These are phyloP conservation scores for Ustilago shanxiensis DNA, from an alignment of 1,284 basidiomycete species.

Conservation along the genomic window DNA sequence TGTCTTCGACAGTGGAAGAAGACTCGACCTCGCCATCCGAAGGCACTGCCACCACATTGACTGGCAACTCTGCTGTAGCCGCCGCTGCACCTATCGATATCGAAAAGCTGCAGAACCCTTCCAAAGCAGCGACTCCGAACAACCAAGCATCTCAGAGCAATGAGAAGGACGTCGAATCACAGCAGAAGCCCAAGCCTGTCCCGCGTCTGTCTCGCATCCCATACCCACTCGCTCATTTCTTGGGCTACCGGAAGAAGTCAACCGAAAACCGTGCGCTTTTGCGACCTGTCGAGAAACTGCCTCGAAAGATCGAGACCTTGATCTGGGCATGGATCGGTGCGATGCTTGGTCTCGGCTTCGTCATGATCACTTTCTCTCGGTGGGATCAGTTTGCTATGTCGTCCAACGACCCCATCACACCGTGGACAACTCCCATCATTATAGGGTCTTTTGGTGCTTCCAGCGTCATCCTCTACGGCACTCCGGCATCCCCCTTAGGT, in stretches of 20 bases:
- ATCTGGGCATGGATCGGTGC: conserved; percentile 58
- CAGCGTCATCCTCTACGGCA: conserved; percentile 56
- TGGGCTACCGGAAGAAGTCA: conserved; percentile 37
- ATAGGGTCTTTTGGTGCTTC: conserved; percentile 59
- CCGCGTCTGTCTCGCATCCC: conserved; percentile 49
- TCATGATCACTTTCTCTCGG: conserved; percentile 54
- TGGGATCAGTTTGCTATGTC: conserved; percentile 48
- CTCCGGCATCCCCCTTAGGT: conserved; percentile 49
- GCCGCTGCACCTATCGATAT: conserved; percentile 16
- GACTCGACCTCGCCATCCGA: conserved; percentile 11
- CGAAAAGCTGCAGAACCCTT: background rate
- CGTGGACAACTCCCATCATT: conserved; percentile 52
- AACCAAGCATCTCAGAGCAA: conserved; percentile 4
- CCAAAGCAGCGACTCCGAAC: background rate
- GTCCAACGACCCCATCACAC: conserved; percentile 36
- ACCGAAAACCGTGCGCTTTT: conserved; percentile 37
- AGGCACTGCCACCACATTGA: conserved; percentile 31
- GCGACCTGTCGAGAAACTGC: conserved; percentile 39
- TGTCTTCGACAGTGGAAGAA: conserved; percentile 22
- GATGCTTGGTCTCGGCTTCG: conserved; percentile 44
- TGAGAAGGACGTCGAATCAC: conserved; percentile 38
- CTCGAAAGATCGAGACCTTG: conserved; percentile 47
- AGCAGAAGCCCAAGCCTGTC: conserved; percentile 24
- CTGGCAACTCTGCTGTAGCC: background rate
- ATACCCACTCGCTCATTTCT: conserved; percentile 48